Evolutionary conservation across 139 green algal genomes (phyloP).

Genomic region (Asterochloris sp.): DNA sequence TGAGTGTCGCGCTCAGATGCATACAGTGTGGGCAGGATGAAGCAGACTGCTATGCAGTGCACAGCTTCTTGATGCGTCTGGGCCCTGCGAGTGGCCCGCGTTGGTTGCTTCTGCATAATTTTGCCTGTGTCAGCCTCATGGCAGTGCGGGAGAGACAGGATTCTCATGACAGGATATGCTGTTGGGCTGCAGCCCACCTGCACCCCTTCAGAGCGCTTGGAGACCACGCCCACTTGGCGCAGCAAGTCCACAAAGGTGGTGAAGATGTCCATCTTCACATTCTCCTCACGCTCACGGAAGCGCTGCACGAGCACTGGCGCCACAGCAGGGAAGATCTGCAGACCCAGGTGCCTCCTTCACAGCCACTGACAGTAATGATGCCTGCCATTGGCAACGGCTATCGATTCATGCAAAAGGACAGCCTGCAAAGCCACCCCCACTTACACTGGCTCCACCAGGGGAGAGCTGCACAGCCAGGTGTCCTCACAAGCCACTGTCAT

Average conservation of each 20-base stretch:
- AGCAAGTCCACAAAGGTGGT: constrained; percentile 73
- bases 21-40: too few species aligned
- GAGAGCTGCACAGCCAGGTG: too few species aligned
- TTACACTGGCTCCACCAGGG: too few species aligned
- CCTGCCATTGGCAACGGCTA: too few species aligned
- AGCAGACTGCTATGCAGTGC: too few species aligned
- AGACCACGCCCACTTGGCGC: constrained; percentile 18
- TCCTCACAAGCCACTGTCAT: too few species aligned
- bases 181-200: background rate
- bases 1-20: too few species aligned
- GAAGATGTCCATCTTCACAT: constrained; percentile 81
- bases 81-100: too few species aligned
- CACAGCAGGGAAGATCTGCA: constrained; percentile 35
- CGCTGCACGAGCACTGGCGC: constrained; percentile 54
- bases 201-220: background rate
- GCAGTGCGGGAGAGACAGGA: background rate
- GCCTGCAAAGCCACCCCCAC: too few species aligned
- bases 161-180: background rate
- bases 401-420: constrained; percentile 28
- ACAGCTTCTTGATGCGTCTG: too few species aligned
- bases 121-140: background rate
- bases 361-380: background rate
- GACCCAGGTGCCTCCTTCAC: background rate
- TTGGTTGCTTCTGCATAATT: too few species aligned
- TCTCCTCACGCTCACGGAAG: constrained; percentile 93